Evolutionary conservation across 495 filamentous ascomycete genomes (phyloP).

Genomic region (Collariella sp.): DNA sequence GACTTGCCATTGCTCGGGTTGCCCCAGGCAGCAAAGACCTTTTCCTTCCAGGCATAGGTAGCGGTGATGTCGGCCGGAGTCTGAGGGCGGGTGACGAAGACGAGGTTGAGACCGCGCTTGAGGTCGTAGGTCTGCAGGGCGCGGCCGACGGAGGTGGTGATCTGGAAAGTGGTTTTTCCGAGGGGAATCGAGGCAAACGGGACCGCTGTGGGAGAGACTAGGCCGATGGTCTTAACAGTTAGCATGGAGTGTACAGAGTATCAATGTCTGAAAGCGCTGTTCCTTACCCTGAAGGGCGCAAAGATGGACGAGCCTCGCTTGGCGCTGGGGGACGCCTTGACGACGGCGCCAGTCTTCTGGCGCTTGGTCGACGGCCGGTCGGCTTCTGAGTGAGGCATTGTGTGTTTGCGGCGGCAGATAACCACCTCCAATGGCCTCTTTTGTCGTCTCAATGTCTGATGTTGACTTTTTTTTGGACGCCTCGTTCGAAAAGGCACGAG

Average conservation of each 20-base stretch:
- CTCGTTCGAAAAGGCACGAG: conserved; percentile 6
- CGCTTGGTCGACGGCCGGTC: conserved; percentile 56
- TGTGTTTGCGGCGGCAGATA: conserved; percentile 2
- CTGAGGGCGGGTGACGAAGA: conserved; percentile 85
- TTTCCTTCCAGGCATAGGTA: conserved; percentile 79
- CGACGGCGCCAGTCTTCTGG: conserved; percentile 47
- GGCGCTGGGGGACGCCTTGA: conserved; percentile 24
- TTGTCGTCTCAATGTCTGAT: neutral
- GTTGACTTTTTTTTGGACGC: conserved; percentile 15
- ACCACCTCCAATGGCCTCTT: conserved; percentile 1
- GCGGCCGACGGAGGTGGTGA: conserved; percentile 86
- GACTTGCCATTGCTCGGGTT: conserved; percentile 39
- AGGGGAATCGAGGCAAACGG: conserved; percentile 83
- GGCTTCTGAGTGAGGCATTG: conserved; percentile 42
- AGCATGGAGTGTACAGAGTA: neutral
- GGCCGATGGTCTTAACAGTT: conserved; percentile 64
- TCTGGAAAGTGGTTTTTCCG: conserved; percentile 90
- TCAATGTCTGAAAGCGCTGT: neutral
- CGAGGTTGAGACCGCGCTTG: conserved; percentile 74
- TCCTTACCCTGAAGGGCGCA: conserved; percentile 80
- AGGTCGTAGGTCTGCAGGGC: conserved; percentile 93
- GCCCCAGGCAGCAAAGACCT: conserved; percentile 79
- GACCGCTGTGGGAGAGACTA: conserved; percentile 81
- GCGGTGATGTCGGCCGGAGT: conserved; percentile 81
- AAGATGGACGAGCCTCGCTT: conserved; percentile 64